Conservation (phyloP, 352 stramenopile genomes). For the Pythium dissimile region DNA sequence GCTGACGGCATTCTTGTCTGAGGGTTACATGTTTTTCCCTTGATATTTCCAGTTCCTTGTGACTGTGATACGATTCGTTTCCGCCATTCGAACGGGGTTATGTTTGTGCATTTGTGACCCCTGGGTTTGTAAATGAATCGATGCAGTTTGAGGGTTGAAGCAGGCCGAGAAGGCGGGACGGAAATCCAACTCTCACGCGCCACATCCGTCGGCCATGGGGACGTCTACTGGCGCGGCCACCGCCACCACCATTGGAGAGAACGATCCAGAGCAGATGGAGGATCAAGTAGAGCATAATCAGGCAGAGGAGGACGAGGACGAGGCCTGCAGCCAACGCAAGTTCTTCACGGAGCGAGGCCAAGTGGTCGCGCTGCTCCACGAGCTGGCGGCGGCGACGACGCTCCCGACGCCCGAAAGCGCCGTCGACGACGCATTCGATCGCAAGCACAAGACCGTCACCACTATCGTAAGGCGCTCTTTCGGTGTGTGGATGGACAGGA, state of each 20-base stretch:
- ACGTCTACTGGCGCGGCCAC: not conserved
- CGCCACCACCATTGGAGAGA: no score
- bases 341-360: conserved; percentile 67
- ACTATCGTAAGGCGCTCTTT: no score
- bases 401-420: conserved; percentile 38
- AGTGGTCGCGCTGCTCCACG: conserved; percentile 36
- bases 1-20: conserved; percentile 23
- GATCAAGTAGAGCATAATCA: not conserved
- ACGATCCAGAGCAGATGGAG: not conserved
- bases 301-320: conserved; percentile 10
- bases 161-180: no score
- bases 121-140: not conserved
- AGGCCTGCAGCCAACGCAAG: conserved; percentile 29
- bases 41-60: not conserved
- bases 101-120: conserved; percentile 1
- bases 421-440: conserved; percentile 42
- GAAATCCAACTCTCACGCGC: conserved; percentile 2
- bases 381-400: conserved; percentile 31
- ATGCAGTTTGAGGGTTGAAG: conserved; percentile 23
- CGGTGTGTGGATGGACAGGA: conserved; percentile 11
- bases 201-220: no score
- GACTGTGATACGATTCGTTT: no score
- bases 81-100: not conserved
- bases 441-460: conserved; percentile 35
- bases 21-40: not conserved